phyloP scores from a whole-genome alignment of 768 basidiomycete species.

The Boletus edulis region DNA sequence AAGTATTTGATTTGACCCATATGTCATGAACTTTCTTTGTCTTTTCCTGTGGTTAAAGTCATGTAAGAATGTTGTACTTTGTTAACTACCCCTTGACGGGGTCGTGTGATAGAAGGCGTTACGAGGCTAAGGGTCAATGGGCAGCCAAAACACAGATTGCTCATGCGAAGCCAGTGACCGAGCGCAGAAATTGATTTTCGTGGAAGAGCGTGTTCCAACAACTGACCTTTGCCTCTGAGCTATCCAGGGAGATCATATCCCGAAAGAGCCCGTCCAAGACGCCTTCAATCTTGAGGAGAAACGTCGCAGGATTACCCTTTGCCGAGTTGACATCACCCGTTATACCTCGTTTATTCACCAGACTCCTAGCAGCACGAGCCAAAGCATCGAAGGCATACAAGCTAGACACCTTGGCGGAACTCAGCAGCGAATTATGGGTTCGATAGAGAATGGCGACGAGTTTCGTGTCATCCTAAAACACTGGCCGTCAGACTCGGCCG shows the following conservation, averaged over 20 bases:
- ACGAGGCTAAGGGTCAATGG: conserved; percentile 7
- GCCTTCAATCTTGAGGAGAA: conserved; percentile 87
- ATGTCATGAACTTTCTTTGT: conserved; percentile 96
- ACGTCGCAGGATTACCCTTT: conserved; percentile 75
- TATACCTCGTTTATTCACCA: conserved; percentile 62
- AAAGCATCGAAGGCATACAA: conserved; percentile 95
- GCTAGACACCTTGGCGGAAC: conserved; percentile 74
- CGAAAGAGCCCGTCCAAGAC: conserved; percentile 86
- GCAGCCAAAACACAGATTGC: neutral
- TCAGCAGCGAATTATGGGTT: conserved; percentile 76
- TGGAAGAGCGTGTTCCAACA: conserved; percentile 5
- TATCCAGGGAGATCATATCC: conserved; percentile 71
- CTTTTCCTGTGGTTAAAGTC: conserved; percentile 75
- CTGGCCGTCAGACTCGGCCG: neutral
- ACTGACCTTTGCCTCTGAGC: conserved; percentile 86
- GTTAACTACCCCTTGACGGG: conserved; percentile 41
- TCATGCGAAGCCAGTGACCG: conserved; percentile 8
- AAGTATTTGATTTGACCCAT: conserved; percentile 90
- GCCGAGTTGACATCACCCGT: conserved; percentile 52
- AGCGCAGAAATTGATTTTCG: neutral
- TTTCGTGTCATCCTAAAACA: conserved; percentile 74
- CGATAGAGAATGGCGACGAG: conserved; percentile 88
- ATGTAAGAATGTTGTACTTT: conserved; percentile 31
- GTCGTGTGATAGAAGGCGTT: conserved; percentile 32
- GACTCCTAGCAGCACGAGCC: conserved; percentile 73